A percentile compares a stretch with the other conserved stretches of the same genome.
Conservation (phyloP, 202 grass and related monocot genomes). For the Elaeis oleifera region DNA sequence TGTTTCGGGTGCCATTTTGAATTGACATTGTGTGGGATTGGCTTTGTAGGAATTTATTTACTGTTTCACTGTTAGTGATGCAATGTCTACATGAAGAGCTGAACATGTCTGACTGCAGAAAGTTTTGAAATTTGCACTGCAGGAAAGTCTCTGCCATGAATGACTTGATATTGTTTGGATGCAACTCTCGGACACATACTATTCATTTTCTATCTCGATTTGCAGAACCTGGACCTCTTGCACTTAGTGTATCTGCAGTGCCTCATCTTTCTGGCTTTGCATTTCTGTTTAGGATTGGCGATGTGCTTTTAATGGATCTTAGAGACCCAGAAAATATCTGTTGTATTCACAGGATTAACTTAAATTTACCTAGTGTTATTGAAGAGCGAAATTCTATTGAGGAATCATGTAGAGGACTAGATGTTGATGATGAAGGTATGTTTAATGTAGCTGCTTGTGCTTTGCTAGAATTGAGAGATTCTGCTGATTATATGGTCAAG, state of each 20-base stretch:
- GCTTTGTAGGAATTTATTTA: slow-evolving; percentile 4
- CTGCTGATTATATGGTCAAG: slow-evolving; percentile 57
- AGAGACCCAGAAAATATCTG: slow-evolving; percentile 58
- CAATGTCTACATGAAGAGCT: slow-evolving; percentile 1
- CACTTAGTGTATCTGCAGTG: slow-evolving; percentile 66
- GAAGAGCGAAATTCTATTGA: slow-evolving; percentile 59
- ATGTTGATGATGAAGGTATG: slow-evolving; percentile 57
- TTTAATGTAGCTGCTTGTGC: slow-evolving; percentile 87
- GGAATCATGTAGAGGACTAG: slow-evolving; percentile 59
- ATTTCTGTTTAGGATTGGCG: slow-evolving; percentile 78
- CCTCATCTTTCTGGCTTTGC: slow-evolving; percentile 83
- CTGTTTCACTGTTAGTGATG: background rate
- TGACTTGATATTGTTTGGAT: slow-evolving; percentile 77
- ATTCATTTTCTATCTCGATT: slow-evolving; percentile 56
- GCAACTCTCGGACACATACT: slow-evolving; percentile 26
- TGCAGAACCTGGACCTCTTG: slow-evolving; percentile 66
- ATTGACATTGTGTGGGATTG: background rate
- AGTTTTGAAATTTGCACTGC: slow-evolving; percentile 30
- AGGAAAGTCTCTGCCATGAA: slow-evolving; percentile 67
- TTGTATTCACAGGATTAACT: slow-evolving; percentile 59
- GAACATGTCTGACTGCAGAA: slow-evolving; percentile 4
- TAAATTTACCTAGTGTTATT: slow-evolving; percentile 36
- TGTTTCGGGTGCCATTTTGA: slow-evolving; percentile 1
- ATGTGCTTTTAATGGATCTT: slow-evolving; percentile 83
- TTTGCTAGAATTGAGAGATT: slow-evolving; percentile 89